Base-by-base conservation (phyloP, 108 stramenopile species). In the Discostella pseudostelligera region DNA sequence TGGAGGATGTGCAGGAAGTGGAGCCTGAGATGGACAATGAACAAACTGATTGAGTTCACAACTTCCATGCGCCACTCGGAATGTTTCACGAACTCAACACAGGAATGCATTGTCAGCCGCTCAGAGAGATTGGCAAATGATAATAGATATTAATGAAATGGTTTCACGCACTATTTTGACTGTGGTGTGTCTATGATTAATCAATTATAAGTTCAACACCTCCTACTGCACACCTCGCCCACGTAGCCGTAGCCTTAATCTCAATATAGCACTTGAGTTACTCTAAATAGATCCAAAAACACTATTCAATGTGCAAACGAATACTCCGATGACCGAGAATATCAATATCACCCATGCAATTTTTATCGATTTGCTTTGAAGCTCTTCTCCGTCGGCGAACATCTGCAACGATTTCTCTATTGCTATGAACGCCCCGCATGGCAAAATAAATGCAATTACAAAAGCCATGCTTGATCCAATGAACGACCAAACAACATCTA, bases 401-500 rank as follows among this genome's bases (percentile, higher is more conserved):
- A 59, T 25, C 0, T 46, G 47, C 43, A 61, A 45, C 17, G 61
- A 56, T 37, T 70, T 79, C 32, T 79, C 64, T 32, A 82, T 63
- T 22, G 61, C 60, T 46, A 79, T 61, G 49, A 75, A 82, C 40
- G 66, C 74, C 6, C 63, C 70, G 32, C 49, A 62, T 5, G 92
- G 92, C 11, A 93, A 59, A 40, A 89, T 79, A 47, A 88, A 94
- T 13, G 84, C 76, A 55, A 94, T 87, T 8, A 87, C 24, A 67
- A 87, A 85, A 2, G 84, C 86, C 83, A 90, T 72, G 57, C 65
- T 79, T 17, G 82, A 85, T 26, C 92, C 89, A 57, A 74, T 74
- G 39, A 94, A 66, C 56, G 76, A 72, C 92, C 92, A 94, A 16
- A 94, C 86, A 11, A 78, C 45, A 10, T 78, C 85, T 19, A 90